Percentiles rank a stretch among this genome's conserved stretches.
These are phyloP conservation scores for Tricholoma terreum DNA, from an alignment of 768 basidiomycete species.

Conservation along the genomic window DNA sequence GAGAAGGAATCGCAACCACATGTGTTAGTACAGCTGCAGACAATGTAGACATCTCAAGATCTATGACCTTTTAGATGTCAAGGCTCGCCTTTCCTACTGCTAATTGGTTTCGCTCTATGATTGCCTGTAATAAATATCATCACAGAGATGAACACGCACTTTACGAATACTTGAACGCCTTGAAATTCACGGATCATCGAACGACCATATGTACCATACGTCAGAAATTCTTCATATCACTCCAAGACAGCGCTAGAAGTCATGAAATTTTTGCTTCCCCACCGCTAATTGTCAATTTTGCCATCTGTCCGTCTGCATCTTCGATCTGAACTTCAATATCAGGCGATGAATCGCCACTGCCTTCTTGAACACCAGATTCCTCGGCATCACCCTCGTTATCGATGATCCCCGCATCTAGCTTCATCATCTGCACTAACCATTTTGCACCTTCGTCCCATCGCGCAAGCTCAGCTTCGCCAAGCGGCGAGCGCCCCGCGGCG, in stretches of 20 bases:
- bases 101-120: too few relatives aligned
- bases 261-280: background rate
- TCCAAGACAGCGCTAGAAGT: background rate
- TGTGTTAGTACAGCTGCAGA: too few relatives aligned
- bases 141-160: too few relatives aligned
- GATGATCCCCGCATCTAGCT: conserved; percentile 49
- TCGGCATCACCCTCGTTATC: conserved; percentile 37
- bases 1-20: too few relatives aligned
- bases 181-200: too few relatives aligned
- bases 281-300: conserved; percentile 55
- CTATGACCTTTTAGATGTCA: too few relatives aligned
- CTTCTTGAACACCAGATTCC: conserved; percentile 7
- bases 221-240: too few relatives aligned
- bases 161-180: too few relatives aligned
- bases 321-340: conserved; percentile 68
- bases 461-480: conserved; percentile 76
- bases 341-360: conserved; percentile 26
- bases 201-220: too few relatives aligned
- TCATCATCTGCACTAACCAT: conserved; percentile 82
- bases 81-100: too few relatives aligned
- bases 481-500: conserved; percentile 65
- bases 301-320: conserved; percentile 67
- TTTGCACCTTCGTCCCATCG: conserved; percentile 83
- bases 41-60: too few relatives aligned
- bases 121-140: too few relatives aligned